Conservation (phyloP, 306 rosid genomes). For the Trichosanthes truncata region DNA sequence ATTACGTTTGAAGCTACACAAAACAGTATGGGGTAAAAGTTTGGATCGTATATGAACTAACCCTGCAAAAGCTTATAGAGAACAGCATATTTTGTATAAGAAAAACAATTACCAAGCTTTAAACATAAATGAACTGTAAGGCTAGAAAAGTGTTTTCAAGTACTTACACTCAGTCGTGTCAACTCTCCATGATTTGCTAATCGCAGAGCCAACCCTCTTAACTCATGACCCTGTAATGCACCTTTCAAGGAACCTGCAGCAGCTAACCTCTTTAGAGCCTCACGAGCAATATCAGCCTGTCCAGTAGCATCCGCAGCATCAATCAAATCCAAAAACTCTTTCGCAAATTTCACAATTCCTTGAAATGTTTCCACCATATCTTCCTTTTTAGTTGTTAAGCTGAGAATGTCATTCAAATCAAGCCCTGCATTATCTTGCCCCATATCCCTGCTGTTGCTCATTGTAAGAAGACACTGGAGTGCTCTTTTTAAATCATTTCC, state of each 20-base stretch:
- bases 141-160: constrained; percentile 7
- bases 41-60: neutral
- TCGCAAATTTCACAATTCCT: constrained; percentile 92
- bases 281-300: constrained; percentile 95
- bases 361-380: constrained; percentile 75
- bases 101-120: neutral
- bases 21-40: neutral
- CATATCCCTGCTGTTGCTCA: constrained; percentile 95
- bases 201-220: constrained; percentile 85
- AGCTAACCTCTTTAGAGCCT: constrained; percentile 89
- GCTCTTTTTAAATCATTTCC: constrained; percentile 96
- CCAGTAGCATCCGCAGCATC: constrained; percentile 99
- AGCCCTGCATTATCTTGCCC: constrained; percentile 77
- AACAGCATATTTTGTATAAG: neutral
- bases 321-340: constrained; percentile 91
- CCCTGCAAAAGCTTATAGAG: neutral
- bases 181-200: constrained; percentile 96
- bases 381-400: constrained; percentile 67
- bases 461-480: constrained; percentile 94
- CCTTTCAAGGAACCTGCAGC: constrained; percentile 96
- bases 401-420: constrained; percentile 88
- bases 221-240: constrained; percentile 80
- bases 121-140: neutral
- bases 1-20: neutral
- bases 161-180: constrained; percentile 79